A percentile compares a stretch with the other conserved stretches of the same genome.
Conservation (phyloP, 108 stramenopile species). For the Conticribra weissflogii region DNA sequence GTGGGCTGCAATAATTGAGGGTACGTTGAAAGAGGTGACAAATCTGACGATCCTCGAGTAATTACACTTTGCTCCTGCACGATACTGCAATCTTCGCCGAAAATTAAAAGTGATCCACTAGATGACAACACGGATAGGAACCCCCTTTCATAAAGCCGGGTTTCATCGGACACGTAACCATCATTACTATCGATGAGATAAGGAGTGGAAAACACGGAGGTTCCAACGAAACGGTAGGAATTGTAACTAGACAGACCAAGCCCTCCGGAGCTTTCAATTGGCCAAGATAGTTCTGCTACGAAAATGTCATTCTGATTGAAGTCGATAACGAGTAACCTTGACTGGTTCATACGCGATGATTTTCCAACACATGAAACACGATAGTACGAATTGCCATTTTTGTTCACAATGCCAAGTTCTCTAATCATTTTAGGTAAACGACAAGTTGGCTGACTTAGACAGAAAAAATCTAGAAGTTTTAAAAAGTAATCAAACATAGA, state of each 20-base stretch:
- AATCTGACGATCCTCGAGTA: no score
- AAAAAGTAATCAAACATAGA: neutral
- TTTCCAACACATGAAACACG: conserved; percentile 65
- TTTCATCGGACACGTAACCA: conserved; percentile 19
- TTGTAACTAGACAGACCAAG: conserved; percentile 12
- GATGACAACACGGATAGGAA: conserved; percentile 58
- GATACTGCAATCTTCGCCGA: conserved; percentile 63
- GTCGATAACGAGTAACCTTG: conserved; percentile 62
- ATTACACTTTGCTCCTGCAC: no score
- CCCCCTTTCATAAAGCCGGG: conserved; percentile 50
- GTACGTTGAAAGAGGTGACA: no score
- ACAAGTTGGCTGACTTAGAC: neutral
- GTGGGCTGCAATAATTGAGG: conserved; percentile 8
- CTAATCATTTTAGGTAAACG: conserved; percentile 20
- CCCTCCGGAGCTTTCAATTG: conserved; percentile 1
- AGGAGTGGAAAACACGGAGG: conserved; percentile 59
- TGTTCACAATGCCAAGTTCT: conserved; percentile 48
- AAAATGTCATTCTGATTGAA: conserved; percentile 61
- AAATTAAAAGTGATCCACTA: conserved; percentile 61
- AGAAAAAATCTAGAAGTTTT: neutral
- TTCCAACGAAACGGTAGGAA: conserved; percentile 58
- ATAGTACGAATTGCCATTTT: conserved; percentile 47
- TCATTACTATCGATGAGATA: conserved; percentile 32
- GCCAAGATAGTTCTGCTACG: conserved; percentile 62
- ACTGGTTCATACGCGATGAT: conserved; percentile 51